A percentile compares a stretch with the other conserved stretches of the same genome.
These are phyloP conservation scores for Neonectria faginata DNA, from an alignment of 2,329 filamentous ascomycete species.

Conservation along the genomic window DNA sequence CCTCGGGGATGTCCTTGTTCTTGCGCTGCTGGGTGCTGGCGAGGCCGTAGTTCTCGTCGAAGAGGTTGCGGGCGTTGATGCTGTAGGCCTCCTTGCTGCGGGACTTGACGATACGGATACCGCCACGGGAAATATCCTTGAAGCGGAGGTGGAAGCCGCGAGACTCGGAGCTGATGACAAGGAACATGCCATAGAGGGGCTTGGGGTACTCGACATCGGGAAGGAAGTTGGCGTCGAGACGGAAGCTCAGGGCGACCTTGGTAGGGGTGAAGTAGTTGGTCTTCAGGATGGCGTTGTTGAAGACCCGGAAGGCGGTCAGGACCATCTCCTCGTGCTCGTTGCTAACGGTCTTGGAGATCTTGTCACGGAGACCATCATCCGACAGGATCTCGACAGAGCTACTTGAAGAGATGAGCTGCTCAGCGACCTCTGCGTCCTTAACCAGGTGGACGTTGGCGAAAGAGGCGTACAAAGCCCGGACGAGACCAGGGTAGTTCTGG, in stretches of 20 bases:
- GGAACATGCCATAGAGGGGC: conserved; percentile 96
- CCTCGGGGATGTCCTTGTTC: conserved; percentile 99
- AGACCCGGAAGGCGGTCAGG: conserved; percentile 95
- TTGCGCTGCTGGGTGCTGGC: conserved; percentile 99
- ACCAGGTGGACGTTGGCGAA: conserved; percentile 88
- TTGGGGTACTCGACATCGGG: conserved; percentile 93
- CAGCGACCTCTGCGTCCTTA: conserved; percentile 63
- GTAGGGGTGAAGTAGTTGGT: conserved; percentile 98
- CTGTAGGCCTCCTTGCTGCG: conserved; percentile 94
- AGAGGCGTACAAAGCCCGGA: conserved; percentile 88
- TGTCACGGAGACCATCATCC: conserved; percentile 77
- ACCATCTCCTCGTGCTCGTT: conserved; percentile 99
- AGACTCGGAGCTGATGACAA: conserved; percentile 96
- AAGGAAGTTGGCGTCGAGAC: conserved; percentile 88
- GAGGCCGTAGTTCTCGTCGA: conserved; percentile 98
- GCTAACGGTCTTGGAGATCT: conserved; percentile 81
- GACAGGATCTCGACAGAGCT: conserved; percentile 76
- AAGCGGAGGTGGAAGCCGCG: conserved; percentile 98
- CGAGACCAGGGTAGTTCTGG: conserved; percentile 85
- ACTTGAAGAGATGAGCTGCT: conserved; percentile 65
- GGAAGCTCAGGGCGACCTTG: conserved; percentile 97
- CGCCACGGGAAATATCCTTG: conserved; percentile 94
- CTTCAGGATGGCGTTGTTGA: conserved; percentile 94
- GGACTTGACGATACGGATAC: conserved; percentile 98
- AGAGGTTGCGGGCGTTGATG: conserved; percentile 95